Evolutionary conservation across 192 early-diverging fungal species (phyloP).

Genomic region (Hyaloraphidium curvatum): DNA sequence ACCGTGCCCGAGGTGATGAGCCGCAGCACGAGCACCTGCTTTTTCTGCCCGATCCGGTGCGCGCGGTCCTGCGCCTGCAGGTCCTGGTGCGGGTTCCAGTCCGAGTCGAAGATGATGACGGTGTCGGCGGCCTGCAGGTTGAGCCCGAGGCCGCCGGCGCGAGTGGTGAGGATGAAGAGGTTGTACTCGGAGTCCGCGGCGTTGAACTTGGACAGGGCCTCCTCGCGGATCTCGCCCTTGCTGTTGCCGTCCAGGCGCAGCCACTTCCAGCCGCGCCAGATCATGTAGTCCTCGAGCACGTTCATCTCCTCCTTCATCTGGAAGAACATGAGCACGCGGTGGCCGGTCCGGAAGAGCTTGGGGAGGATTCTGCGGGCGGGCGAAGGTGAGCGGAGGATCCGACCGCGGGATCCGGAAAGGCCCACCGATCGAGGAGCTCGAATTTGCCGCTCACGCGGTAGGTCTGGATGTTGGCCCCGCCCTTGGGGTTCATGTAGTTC

Average conservation of each 20-base stretch:
- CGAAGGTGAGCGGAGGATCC: too few relatives aligned
- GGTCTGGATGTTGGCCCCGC: slow-evolving; percentile 49
- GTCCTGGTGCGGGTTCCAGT: slow-evolving; percentile 85
- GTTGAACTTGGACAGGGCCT: slow-evolving; percentile 69
- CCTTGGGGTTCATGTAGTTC: slow-evolving; percentile 48
- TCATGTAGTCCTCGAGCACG: slow-evolving; percentile 89
- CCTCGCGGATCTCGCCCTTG: slow-evolving; percentile 64
- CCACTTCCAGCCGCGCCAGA: slow-evolving; percentile 44
- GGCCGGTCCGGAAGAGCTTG: slow-evolving; percentile 63
- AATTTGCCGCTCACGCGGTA: slow-evolving; percentile 86
- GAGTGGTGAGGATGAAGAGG: slow-evolving; percentile 82
- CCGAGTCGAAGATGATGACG: slow-evolving; percentile 93
- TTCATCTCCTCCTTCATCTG: slow-evolving; percentile 77
- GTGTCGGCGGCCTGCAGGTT: slow-evolving; percentile 96
- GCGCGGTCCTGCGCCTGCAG: slow-evolving; percentile 5
- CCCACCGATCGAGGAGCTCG: slow-evolving; percentile 85
- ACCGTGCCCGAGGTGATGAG: not conserved
- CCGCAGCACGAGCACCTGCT: not conserved
- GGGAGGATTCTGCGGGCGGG: slow-evolving; percentile 80
- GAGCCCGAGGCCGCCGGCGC: slow-evolving; percentile 87
- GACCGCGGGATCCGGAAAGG: too few relatives aligned
- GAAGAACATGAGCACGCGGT: slow-evolving; percentile 52
- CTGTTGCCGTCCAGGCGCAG: slow-evolving; percentile 83
- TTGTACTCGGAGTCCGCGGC: slow-evolving; percentile 52
- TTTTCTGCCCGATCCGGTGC: slow-evolving; percentile 3